Evolutionary conservation across 371 early-diverging fungal species (phyloP).

Genomic region (Thermomucor indicae-seudaticae): DNA sequence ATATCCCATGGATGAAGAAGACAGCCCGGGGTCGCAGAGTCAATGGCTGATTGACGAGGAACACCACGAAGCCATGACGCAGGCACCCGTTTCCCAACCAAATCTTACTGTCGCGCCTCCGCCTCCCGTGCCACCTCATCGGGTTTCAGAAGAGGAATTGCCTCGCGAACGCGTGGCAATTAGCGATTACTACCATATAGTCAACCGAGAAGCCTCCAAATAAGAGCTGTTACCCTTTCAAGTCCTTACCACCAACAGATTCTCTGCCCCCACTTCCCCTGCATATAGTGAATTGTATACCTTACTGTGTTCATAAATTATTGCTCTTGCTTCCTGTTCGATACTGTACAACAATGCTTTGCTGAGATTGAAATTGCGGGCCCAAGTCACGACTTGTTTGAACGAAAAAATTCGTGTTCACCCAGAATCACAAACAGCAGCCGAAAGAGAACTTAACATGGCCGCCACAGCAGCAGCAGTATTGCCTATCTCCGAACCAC

Average conservation of each 20-base stretch:
- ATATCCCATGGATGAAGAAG: background rate
- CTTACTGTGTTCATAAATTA: too few species aligned
- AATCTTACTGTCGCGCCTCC: too few species aligned
- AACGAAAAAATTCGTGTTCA: conserved; percentile 9
- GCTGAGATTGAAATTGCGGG: too few species aligned
- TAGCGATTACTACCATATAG: background rate
- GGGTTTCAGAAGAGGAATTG: background rate
- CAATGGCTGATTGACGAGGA: background rate
- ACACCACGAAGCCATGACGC: background rate
- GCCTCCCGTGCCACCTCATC: background rate
- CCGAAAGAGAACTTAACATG: too few species aligned
- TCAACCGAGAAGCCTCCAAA: background rate
- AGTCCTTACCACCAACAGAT: too few species aligned
- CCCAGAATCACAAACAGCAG: background rate
- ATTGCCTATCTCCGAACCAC: conserved; percentile 25
- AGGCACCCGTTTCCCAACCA: background rate
- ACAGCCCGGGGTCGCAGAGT: background rate
- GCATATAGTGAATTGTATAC: too few species aligned
- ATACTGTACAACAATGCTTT: too few species aligned
- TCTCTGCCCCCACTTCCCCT: too few species aligned
- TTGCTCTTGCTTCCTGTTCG: too few species aligned
- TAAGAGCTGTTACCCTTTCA: too few species aligned
- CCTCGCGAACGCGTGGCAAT: background rate
- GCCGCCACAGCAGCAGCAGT: conserved; percentile 21
- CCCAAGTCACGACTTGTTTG: too few species aligned